Conservation (phyloP, 306 rosid genomes). For the Luffa acutangula region DNA sequence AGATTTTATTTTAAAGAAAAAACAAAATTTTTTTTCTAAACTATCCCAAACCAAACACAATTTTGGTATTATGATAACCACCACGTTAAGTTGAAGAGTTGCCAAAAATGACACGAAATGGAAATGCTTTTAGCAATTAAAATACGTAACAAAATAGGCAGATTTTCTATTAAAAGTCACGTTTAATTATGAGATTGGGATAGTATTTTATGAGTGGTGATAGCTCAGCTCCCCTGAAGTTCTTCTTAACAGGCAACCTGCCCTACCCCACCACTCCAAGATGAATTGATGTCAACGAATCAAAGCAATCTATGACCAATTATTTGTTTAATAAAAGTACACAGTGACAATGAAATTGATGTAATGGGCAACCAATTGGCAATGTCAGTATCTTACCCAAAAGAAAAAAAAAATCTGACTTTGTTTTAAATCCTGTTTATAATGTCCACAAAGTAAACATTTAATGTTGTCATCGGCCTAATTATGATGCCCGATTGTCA, state of each 20-base stretch:
- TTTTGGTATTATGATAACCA: too few relatives aligned
- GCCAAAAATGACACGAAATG: too few relatives aligned
- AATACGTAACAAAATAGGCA: too few relatives aligned
- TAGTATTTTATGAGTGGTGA: background rate
- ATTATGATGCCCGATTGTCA: background rate
- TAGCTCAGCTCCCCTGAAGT: background rate
- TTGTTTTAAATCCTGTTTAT: background rate
- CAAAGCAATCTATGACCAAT: background rate
- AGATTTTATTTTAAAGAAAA: too few relatives aligned
- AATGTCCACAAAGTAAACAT: background rate
- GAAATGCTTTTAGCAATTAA: too few relatives aligned
- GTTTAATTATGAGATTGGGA: background rate
- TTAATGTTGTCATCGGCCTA: background rate
- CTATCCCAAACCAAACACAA: too few relatives aligned
- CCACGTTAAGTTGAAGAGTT: background rate
- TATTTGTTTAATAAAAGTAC: background rate
- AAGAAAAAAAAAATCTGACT: background rate
- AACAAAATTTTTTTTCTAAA: too few relatives aligned
- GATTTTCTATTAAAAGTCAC: too few relatives aligned
- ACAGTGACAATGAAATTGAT: background rate
- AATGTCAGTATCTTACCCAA: background rate
- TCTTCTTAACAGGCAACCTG: background rate
- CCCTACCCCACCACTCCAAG: background rate
- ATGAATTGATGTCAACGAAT: background rate
- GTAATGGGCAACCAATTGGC: background rate